Evolutionary conservation across 371 early-diverging fungal species (phyloP).

Genomic region (Choanephora cucurbitarum): DNA sequence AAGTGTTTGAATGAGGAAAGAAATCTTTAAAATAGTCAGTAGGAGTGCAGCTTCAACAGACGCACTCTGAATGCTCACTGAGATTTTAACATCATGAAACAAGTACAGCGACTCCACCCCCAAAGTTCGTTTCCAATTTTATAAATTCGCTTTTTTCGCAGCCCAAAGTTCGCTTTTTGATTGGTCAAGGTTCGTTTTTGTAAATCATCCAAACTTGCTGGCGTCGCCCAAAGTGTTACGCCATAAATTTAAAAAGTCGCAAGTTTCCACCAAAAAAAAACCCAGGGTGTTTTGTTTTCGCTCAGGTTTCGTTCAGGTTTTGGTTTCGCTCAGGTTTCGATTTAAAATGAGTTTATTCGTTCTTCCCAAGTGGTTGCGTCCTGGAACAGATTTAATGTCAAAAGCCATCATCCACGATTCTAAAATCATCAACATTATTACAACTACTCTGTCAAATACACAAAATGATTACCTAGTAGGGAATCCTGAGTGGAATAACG

Average conservation of each 20-base stretch:
- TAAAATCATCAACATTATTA: constrained; percentile 13
- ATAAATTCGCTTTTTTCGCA: neutral
- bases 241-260: constrained; percentile 9
- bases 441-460: constrained; percentile 11
- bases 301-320: constrained; percentile 7
- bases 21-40: too few species aligned
- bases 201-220: constrained; percentile 4
- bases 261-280: constrained; percentile 11
- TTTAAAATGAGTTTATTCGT: constrained; percentile 12
- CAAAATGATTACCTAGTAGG: constrained; percentile 14
- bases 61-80: constrained; percentile 11
- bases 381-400: constrained; percentile 15
- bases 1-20: constrained; percentile 8
- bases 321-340: constrained; percentile 2
- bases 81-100: constrained; percentile 1
- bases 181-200: neutral
- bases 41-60: too few species aligned
- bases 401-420: constrained; percentile 6
- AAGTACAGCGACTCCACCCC: neutral
- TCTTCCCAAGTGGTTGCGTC: constrained; percentile 14
- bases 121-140: constrained; percentile 1
- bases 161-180: constrained; percentile 1
- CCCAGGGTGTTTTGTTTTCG: neutral
- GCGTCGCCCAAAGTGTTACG: constrained; percentile 6
- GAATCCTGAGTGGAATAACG: constrained; percentile 20